These are phyloP conservation scores for Geoglossum glabrum DNA, from an alignment of 495 filamentous ascomycete genomes.

Conservation along the genomic window DNA sequence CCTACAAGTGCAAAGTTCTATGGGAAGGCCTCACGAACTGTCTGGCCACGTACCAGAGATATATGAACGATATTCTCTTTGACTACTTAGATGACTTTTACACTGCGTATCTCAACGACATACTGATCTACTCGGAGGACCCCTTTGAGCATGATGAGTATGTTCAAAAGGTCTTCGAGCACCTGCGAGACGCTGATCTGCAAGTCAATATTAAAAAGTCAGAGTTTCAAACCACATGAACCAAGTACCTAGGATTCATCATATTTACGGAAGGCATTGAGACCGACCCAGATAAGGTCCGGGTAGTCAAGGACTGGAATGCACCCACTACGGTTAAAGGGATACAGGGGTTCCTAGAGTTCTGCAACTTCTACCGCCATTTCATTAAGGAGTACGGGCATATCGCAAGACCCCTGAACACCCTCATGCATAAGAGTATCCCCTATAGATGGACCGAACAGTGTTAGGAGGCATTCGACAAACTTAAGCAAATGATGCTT, in stretches of 20 bases:
- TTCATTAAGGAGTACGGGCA: conserved; percentile 9
- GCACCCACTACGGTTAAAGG: too few relatives aligned
- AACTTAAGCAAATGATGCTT: conserved; percentile 4
- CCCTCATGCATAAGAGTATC: not conserved
- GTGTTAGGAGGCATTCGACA: conserved; percentile 3
- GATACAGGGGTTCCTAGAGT: not conserved
- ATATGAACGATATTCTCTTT: too few relatives aligned
- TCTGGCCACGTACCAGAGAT: too few relatives aligned
- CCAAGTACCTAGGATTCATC: too few relatives aligned
- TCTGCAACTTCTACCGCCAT: conserved; percentile 10
- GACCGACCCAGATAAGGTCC: too few relatives aligned
- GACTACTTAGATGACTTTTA: conserved; percentile 9
- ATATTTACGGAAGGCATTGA: too few relatives aligned
- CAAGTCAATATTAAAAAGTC: too few relatives aligned
- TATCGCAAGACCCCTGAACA: conserved; percentile 6
- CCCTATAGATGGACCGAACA: not conserved
- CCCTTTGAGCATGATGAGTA: conserved; percentile 11
- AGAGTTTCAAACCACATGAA: too few relatives aligned
- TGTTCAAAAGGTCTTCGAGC: conserved; percentile 9
- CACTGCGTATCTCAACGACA: conserved; percentile 4
- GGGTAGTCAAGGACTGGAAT: too few relatives aligned
- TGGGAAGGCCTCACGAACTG: too few relatives aligned
- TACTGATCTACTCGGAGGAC: conserved; percentile 7
- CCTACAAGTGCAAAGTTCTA: conserved; percentile 5
- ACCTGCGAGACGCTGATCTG: not conserved